Percentiles rank a stretch among this genome's conserved stretches.
Conservation (phyloP, 2,329 filamentous ascomycete genomes). For the Aspergillus oerlinghausenensis region DNA sequence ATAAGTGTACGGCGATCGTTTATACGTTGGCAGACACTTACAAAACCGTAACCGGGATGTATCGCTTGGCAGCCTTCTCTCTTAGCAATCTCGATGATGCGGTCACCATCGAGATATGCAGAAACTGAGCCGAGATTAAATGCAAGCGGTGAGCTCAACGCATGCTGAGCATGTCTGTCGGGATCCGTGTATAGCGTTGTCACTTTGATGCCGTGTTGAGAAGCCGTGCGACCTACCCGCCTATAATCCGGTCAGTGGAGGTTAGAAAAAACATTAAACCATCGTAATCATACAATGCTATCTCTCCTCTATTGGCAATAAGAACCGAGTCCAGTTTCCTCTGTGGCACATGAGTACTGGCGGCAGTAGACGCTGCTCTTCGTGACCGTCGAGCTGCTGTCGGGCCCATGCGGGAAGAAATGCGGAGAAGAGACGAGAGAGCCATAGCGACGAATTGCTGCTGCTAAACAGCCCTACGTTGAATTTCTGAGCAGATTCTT, state of each 20-base stretch:
- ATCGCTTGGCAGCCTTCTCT: constrained; percentile 82
- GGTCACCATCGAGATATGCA: constrained; percentile 88
- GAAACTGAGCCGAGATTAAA: constrained; percentile 77
- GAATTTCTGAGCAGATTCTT: constrained; percentile 7
- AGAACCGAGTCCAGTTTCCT: constrained; percentile 68
- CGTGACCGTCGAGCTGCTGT: constrained; percentile 24
- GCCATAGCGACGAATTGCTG: constrained; percentile 24
- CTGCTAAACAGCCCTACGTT: constrained; percentile 1
- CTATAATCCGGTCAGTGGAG: constrained; percentile 26
- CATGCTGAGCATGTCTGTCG: constrained; percentile 82
- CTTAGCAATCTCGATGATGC: constrained; percentile 85
- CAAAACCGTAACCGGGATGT: constrained; percentile 91
- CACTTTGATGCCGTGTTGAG: constrained; percentile 82
- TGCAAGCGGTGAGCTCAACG: constrained; percentile 74
- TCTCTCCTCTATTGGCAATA: constrained; percentile 96
- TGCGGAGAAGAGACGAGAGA: constrained; percentile 38
- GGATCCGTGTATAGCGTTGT: constrained; percentile 95
- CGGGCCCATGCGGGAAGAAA: constrained; percentile 31
- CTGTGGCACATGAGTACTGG: constrained; percentile 17
- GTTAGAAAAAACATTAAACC: constrained; percentile 1
- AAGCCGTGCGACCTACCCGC: constrained; percentile 82
- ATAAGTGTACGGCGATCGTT: not conserved
- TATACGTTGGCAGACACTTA: constrained; percentile 28
- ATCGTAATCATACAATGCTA: constrained; percentile 60
- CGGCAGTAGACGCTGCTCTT: constrained; percentile 27